Evolutionary conservation across 2,329 filamentous ascomycete species (phyloP), one percentile per base, ranked within the genome.

Genomic region (Nemania diffusa): DNA sequence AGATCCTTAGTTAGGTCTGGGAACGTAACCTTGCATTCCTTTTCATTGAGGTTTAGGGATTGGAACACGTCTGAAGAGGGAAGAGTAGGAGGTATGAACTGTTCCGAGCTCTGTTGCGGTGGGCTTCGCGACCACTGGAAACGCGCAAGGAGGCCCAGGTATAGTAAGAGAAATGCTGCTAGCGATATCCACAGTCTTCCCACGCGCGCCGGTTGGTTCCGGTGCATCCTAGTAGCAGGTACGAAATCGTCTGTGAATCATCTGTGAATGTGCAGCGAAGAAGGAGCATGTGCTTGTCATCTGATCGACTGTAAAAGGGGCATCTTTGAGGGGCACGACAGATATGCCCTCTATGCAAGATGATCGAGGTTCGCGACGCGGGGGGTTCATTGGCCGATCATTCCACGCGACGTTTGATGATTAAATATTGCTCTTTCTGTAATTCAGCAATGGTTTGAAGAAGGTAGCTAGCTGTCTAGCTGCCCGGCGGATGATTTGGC

Each of bases 1-100:
- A 64, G 53, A 24, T 67, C 60, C 8, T 26, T 22, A 13, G 60
- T 64, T 3, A 64, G 56, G 26, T 64, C 51, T 7, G 60, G 60
- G 6, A 67, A 67, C 11, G 42, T 44, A n/a, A 32, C 34, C 15
- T 34, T 58, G 44, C 65, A 64, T 60, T 67, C 37, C 9, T 37
- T 2, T 27, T 67, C 60, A 37, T 15, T 64, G 50, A 67, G 60
- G 13, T 60, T 60, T 4, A 67, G 27, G 40, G 22, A 5, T n/a
- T 56, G 34, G 27, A 50, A 60, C 3, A 55, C 2, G n/a, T 56
- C 29, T 42, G 46, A 40, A 1, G 58, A 46, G 13, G 46, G 13
- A 17, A 29, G 3, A 9, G 5, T 57, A 3, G 20, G 5, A 8
- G 32, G 24, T n/a, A n/a, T 32, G 11, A 24, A 32, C 15, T 40